Conservation (phyloP, 1,284 basidiomycete genomes). For the Ceratobasidium sp. region DNA sequence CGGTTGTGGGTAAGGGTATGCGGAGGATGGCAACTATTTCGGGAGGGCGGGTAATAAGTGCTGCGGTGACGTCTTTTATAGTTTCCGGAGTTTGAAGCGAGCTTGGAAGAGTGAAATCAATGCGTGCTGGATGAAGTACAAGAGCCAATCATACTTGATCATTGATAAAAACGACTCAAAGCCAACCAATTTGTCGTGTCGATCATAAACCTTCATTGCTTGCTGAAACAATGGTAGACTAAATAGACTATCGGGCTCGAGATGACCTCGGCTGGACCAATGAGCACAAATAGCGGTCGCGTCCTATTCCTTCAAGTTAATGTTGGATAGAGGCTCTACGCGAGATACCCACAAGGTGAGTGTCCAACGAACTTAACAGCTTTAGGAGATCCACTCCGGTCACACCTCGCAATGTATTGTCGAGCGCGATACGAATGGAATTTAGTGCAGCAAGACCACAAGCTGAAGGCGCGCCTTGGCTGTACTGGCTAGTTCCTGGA, state of each 20-base stretch:
- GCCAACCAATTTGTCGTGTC: slow-evolving; percentile 54
- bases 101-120: slow-evolving; percentile 46
- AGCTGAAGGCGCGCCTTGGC: slow-evolving; percentile 54
- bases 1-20: slow-evolving; percentile 49
- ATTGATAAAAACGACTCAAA: slow-evolving; percentile 54
- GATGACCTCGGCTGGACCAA: slow-evolving; percentile 61
- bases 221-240: slow-evolving; percentile 51
- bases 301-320: slow-evolving; percentile 52
- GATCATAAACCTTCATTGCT: slow-evolving; percentile 52
- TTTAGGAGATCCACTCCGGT: slow-evolving; percentile 51
- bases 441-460: slow-evolving; percentile 69
- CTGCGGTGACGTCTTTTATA: slow-evolving; percentile 48
- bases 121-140: neutral
- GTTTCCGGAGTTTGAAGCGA: slow-evolving; percentile 49
- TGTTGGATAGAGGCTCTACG: slow-evolving; percentile 5
- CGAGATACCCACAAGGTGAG: slow-evolving; percentile 21
- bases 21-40: slow-evolving; percentile 67
- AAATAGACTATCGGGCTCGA: slow-evolving; percentile 60
- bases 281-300: slow-evolving; percentile 59
- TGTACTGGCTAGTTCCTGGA: slow-evolving; percentile 59
- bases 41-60: slow-evolving; percentile 69
- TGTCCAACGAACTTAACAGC: slow-evolving; percentile 48
- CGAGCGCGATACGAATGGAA: slow-evolving; percentile 59
- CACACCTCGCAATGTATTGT: slow-evolving; percentile 50
- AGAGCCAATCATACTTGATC: slow-evolving; percentile 54